A percentile compares a stretch with the other conserved stretches of the same genome.
Conservation (phyloP, 2,329 filamentous ascomycete species). For the Microsporum audouinii region DNA sequence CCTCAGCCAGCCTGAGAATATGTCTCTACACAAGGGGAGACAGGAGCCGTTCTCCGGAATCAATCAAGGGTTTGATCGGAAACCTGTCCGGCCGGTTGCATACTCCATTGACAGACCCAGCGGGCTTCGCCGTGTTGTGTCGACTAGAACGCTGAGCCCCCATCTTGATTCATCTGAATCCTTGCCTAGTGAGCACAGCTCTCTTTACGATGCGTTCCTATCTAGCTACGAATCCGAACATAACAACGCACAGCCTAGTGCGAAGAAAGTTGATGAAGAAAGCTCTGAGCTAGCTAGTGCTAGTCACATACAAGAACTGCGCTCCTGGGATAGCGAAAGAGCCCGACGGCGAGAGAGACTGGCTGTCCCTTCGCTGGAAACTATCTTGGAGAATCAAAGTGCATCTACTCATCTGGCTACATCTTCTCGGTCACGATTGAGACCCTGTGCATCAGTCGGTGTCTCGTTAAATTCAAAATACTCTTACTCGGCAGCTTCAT, state of each 20-base stretch:
- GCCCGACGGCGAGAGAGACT: slow-evolving; percentile 10
- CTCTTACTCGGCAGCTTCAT: neutral
- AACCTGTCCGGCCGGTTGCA: neutral
- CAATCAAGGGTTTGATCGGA: neutral
- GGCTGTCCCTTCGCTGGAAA: slow-evolving; percentile 18
- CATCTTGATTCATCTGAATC: slow-evolving; percentile 24
- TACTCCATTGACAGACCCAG: slow-evolving; percentile 6
- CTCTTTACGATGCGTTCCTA: slow-evolving; percentile 29
- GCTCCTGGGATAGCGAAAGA: neutral
- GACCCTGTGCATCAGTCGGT: slow-evolving; percentile 5
- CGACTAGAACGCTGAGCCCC: slow-evolving; percentile 14
- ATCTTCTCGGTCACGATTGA: slow-evolving; percentile 8
- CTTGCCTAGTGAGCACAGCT: slow-evolving; percentile 26
- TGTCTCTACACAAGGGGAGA: neutral
- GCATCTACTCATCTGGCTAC: slow-evolving; percentile 16
- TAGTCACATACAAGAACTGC: neutral
- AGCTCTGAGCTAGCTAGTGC: slow-evolving; percentile 20
- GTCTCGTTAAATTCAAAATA: neutral
- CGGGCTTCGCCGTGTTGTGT: slow-evolving; percentile 15
- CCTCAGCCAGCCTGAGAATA: neutral
- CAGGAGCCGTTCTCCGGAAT: neutral
- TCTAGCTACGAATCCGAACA: slow-evolving; percentile 21
- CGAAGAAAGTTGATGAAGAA: slow-evolving; percentile 21
- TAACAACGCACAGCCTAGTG: slow-evolving; percentile 4
- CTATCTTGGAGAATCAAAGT: slow-evolving; percentile 22